These are phyloP conservation scores for Emergomyces orientalis DNA, from an alignment of 2,329 filamentous ascomycete species.

Conservation along the genomic window DNA sequence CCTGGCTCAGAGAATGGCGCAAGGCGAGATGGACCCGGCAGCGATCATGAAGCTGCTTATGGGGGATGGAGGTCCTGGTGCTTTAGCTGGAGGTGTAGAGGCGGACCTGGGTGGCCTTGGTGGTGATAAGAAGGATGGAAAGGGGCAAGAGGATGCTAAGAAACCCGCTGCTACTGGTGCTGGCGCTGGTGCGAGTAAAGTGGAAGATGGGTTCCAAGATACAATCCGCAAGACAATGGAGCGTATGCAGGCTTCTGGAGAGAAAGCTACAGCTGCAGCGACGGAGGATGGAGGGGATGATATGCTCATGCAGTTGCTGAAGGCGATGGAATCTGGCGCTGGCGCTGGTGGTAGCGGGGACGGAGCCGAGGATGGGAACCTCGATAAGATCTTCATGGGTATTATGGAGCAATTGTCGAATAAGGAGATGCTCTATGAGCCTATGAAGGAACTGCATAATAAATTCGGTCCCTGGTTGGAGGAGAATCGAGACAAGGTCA, in stretches of 20 bases:
- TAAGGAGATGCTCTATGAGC: constrained; percentile 96
- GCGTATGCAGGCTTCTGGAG: constrained; percentile 82
- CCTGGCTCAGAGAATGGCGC: constrained; percentile 25
- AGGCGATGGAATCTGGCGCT: constrained; percentile 64
- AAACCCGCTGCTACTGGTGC: constrained; percentile 17
- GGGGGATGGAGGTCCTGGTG: constrained; percentile 19
- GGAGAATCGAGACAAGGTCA: constrained; percentile 57
- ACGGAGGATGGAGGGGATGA: constrained; percentile 61
- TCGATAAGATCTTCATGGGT: constrained; percentile 87
- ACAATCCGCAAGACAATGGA: constrained; percentile 92
- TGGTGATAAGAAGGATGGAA: constrained; percentile 18
- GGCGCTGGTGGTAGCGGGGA: constrained; percentile 35
- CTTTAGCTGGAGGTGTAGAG: constrained; percentile 9
- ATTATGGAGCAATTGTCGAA: constrained; percentile 99
- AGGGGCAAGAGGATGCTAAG: constrained; percentile 18
- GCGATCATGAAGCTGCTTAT: constrained; percentile 26
- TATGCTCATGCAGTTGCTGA: constrained; percentile 83
- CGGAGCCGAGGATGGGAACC: constrained; percentile 65
- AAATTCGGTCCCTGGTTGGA: constrained; percentile 88
- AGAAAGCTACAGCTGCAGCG: constrained; percentile 70
- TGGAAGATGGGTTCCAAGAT: constrained; percentile 72
- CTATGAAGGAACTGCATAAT: constrained; percentile 91
- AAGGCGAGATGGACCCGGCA: constrained; percentile 21
- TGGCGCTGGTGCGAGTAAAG: constrained; percentile 1
- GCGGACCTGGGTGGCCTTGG: constrained; percentile 9